Evolutionary conservation across 176 grass and related monocot genomes (phyloP).

Genomic region (Carex cristatella): DNA sequence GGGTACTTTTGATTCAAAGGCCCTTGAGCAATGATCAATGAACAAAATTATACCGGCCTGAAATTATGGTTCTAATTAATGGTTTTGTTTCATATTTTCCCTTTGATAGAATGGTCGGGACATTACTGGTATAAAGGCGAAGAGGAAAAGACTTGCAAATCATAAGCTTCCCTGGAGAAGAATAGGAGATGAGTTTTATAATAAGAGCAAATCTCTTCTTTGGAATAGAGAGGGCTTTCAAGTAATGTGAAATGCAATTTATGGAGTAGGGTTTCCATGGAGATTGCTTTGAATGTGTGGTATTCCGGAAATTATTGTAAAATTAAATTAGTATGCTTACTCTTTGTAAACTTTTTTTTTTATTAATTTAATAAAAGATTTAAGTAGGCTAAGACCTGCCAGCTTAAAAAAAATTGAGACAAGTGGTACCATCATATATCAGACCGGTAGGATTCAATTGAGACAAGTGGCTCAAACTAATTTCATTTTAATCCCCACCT

Average conservation of each 20-base stretch:
- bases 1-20: background rate
- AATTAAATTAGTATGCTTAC: background rate
- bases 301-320: background rate
- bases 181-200: constrained; percentile 14
- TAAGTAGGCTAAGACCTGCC: too few relatives aligned
- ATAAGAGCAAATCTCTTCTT: constrained; percentile 4
- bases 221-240: constrained; percentile 20
- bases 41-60: background rate
- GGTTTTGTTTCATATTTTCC: background rate
- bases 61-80: background rate
- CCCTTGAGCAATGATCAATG: background rate
- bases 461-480: too few relatives aligned
- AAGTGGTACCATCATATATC: too few relatives aligned
- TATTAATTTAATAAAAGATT: too few relatives aligned
- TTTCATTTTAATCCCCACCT: too few relatives aligned
- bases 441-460: too few relatives aligned
- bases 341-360: too few relatives aligned
- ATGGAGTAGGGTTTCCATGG: background rate
- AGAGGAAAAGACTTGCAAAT: constrained; percentile 27
- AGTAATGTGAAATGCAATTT: constrained; percentile 3
- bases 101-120: constrained; percentile 15
- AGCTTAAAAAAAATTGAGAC: too few relatives aligned
- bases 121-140: constrained; percentile 17
- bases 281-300: background rate
- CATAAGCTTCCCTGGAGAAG: constrained; percentile 32